These are phyloP conservation scores for Thalassiosira profunda DNA, from an alignment of 108 stramenopile genomes.

Conservation along the genomic window DNA sequence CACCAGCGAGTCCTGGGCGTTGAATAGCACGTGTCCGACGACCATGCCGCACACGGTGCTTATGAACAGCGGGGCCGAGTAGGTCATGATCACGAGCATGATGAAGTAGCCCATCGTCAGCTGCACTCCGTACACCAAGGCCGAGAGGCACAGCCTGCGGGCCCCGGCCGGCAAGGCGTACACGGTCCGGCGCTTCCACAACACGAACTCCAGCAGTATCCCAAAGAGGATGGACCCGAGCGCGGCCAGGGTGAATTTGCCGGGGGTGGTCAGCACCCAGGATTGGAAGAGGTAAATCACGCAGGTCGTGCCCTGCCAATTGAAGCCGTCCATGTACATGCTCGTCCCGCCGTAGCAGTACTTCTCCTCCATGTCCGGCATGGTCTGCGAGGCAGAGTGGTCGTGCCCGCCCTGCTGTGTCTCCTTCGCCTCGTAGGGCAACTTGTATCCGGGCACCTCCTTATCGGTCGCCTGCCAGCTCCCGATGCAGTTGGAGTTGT, in stretches of 20 bases:
- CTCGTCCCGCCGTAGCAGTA: conserved; percentile 83
- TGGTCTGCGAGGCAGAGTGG: neutral
- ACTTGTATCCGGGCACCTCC: conserved; percentile 18
- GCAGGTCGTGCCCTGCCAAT: conserved; percentile 73
- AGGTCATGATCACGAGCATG: conserved; percentile 91
- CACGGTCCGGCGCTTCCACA: conserved; percentile 57
- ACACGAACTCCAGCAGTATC: conserved; percentile 57
- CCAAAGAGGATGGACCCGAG: conserved; percentile 70
- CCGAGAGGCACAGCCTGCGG: conserved; percentile 55
- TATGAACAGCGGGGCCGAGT: conserved; percentile 70
- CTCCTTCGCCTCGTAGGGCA: conserved; percentile 21
- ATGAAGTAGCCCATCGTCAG: conserved; percentile 80
- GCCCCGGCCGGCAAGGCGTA: conserved; percentile 39
- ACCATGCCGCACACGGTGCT: conserved; percentile 69
- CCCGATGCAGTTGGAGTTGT: conserved; percentile 68
- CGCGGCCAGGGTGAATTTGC: conserved; percentile 57
- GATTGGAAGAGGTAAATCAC: conserved; percentile 75
- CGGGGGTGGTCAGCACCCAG: conserved; percentile 62
- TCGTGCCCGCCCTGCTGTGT: neutral
- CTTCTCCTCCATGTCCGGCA: conserved; percentile 19
- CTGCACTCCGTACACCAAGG: conserved; percentile 73
- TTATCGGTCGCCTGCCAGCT: conserved; percentile 64
- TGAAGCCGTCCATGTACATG: conserved; percentile 92
- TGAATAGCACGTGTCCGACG: conserved; percentile 77
- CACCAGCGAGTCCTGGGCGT: conserved; percentile 67